Conservation (phyloP, 2,329 filamentous ascomycete species). For the Coniochaeta ligniaria region DNA sequence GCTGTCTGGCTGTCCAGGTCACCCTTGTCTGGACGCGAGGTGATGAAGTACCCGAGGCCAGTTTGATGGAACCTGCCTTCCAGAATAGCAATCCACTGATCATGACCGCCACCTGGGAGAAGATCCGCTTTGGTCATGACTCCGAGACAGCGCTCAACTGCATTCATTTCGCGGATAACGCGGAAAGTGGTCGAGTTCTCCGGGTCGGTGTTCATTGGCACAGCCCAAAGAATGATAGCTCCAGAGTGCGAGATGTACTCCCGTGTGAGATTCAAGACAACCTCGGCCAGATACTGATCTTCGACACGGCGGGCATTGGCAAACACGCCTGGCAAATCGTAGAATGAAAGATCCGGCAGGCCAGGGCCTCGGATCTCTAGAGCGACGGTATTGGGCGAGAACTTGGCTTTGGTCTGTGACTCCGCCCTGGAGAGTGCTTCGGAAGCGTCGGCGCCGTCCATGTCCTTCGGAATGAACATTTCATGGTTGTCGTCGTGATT, state of each 20-base stretch:
- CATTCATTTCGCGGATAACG: constrained; percentile 51
- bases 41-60: constrained; percentile 72
- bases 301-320: constrained; percentile 56
- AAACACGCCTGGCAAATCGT: constrained; percentile 79
- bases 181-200: constrained; percentile 66
- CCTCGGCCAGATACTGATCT: constrained; percentile 61
- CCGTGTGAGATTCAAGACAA: constrained; percentile 64
- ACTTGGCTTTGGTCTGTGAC: constrained; percentile 50
- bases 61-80: constrained; percentile 53
- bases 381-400: constrained; percentile 75
- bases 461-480: constrained; percentile 43
- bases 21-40: constrained; percentile 55
- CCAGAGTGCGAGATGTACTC: constrained; percentile 63
- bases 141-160: constrained; percentile 56
- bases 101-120: constrained; percentile 42
- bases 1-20: constrained; percentile 42
- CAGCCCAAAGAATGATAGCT: constrained; percentile 69
- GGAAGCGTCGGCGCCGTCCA: constrained; percentile 5
- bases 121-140: constrained; percentile 84
- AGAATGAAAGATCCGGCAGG: constrained; percentile 71
- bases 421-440: constrained; percentile 23
- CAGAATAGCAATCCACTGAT: constrained; percentile 59
- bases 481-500: constrained; percentile 53
- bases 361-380: constrained; percentile 67
- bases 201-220: constrained; percentile 72